A percentile compares a stretch with the other conserved stretches of the same genome.
Evolutionary conservation across 352 stramenopile species (phyloP).

Genomic region (Globisporangium takayamanum): DNA sequence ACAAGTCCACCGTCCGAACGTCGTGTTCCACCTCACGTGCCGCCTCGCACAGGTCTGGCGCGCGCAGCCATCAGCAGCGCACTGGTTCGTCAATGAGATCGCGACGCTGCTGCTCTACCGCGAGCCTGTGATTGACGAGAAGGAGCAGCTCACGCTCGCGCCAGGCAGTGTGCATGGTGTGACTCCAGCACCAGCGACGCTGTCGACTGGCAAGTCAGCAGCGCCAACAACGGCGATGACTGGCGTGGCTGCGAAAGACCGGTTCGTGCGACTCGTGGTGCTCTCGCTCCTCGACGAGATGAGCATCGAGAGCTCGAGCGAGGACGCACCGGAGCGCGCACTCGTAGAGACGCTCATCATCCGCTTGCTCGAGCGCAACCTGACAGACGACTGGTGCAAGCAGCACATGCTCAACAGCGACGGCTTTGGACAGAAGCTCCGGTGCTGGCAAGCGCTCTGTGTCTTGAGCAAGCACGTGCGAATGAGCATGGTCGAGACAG

Average conservation of each 20-base stretch:
- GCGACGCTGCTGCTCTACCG: constrained; percentile 69
- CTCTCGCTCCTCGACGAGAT: constrained; percentile 63
- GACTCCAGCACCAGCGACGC: neutral
- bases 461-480: constrained; percentile 52
- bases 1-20: constrained; percentile 55
- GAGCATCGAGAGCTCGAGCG: constrained; percentile 19
- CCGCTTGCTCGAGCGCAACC: constrained; percentile 42
- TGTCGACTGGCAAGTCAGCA: neutral
- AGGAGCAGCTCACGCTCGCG: constrained; percentile 31
- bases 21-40: constrained; percentile 72
- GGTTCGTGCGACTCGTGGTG: constrained; percentile 63
- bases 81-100: constrained; percentile 59
- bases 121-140: constrained; percentile 66
- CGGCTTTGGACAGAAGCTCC: constrained; percentile 67
- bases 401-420: constrained; percentile 85
- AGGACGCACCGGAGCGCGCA: constrained; percentile 9
- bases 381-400: constrained; percentile 56
- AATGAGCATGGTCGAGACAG: constrained; percentile 15
- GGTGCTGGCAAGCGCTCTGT: constrained; percentile 75
- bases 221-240: constrained; percentile 1
- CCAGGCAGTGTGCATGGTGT: neutral
- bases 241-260: constrained; percentile 35
- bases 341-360: constrained; percentile 36
- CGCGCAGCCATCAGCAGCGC: constrained; percentile 33
- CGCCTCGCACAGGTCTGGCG: constrained; percentile 64